These are phyloP conservation scores for Apophysomyces trapeziformis DNA, from an alignment of 371 early-diverging fungal species.

Conservation along the genomic window DNA sequence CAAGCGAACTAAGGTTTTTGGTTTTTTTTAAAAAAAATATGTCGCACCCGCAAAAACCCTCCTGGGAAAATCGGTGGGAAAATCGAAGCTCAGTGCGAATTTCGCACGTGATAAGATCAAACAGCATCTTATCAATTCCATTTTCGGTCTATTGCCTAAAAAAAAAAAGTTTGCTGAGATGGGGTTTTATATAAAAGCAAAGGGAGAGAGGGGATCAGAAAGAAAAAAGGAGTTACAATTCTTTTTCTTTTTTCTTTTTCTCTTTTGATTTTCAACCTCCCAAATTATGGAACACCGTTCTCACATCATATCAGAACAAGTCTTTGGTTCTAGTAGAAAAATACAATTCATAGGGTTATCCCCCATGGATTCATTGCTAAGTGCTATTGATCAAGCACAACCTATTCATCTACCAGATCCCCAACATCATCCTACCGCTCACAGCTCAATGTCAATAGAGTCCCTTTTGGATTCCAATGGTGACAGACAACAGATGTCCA, in stretches of 20 bases:
- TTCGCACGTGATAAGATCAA: constrained; percentile 31
- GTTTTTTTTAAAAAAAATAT: constrained; percentile 14
- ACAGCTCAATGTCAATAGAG: constrained; percentile 16
- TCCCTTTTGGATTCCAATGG: constrained; percentile 11
- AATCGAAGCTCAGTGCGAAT: constrained; percentile 14
- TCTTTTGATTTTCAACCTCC: constrained; percentile 11
- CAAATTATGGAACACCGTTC: constrained; percentile 32
- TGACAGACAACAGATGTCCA: constrained; percentile 13
- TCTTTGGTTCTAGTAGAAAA: constrained; percentile 47
- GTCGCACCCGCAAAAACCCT: constrained; percentile 11
- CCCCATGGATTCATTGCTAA: constrained; percentile 25
- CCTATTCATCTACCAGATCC: constrained; percentile 18
- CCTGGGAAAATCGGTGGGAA: constrained; percentile 28
- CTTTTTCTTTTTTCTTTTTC: constrained; percentile 20
- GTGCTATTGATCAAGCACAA: constrained; percentile 24
- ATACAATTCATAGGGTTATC: constrained; percentile 45
- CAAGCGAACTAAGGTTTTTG: background rate
- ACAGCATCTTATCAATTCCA: constrained; percentile 24
- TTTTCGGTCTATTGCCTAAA: constrained; percentile 15
- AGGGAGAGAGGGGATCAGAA: constrained; percentile 1
- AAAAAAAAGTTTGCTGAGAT: constrained; percentile 7
- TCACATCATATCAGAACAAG: constrained; percentile 46
- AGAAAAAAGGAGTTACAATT: constrained; percentile 13
- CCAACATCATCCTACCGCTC: constrained; percentile 3
- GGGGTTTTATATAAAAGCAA: constrained; percentile 14